phyloP scores from a whole-genome alignment of 371 early-diverging fungal genomes.

The Saksenaea oblongispora region DNA sequence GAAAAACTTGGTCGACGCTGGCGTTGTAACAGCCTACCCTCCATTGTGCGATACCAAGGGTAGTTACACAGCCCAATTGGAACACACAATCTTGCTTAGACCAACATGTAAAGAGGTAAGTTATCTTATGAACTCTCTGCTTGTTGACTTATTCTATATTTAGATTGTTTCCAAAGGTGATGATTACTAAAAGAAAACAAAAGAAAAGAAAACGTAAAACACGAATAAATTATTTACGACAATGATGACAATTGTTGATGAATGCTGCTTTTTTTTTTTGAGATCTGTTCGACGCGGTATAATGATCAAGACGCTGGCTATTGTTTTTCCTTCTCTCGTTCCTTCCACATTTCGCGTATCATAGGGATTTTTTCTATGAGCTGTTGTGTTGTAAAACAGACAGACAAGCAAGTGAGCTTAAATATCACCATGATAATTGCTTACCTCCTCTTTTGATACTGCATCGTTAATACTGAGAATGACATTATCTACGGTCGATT shows the following conservation, averaged over 20 bases:
- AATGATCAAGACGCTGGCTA: not conserved
- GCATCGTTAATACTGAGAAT: conserved; percentile 78
- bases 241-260: not conserved
- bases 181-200: conserved; percentile 36
- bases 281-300: not conserved
- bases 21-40: conserved; percentile 91
- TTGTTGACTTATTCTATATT: not conserved
- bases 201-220: not conserved
- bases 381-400: not conserved
- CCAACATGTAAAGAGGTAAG: conserved; percentile 90
- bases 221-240: not conserved
- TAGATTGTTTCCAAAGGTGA: conserved; percentile 54
- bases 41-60: conserved; percentile 94
- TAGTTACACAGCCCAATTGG: conserved; percentile 97
- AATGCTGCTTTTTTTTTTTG: not conserved
- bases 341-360: conserved; percentile 14
- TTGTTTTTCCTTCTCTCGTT: conserved; percentile 5
- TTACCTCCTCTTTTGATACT: conserved; percentile 69
- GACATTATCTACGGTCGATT: conserved; percentile 69
- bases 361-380: conserved; percentile 16
- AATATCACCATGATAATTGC: not conserved
- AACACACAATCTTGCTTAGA: conserved; percentile 94
- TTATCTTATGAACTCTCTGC: not conserved
- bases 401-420: not conserved
- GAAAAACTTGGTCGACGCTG: conserved; percentile 85